These are phyloP conservation scores for Bombardia bombarda DNA, from an alignment of 495 filamentous ascomycete species.

Conservation along the genomic window DNA sequence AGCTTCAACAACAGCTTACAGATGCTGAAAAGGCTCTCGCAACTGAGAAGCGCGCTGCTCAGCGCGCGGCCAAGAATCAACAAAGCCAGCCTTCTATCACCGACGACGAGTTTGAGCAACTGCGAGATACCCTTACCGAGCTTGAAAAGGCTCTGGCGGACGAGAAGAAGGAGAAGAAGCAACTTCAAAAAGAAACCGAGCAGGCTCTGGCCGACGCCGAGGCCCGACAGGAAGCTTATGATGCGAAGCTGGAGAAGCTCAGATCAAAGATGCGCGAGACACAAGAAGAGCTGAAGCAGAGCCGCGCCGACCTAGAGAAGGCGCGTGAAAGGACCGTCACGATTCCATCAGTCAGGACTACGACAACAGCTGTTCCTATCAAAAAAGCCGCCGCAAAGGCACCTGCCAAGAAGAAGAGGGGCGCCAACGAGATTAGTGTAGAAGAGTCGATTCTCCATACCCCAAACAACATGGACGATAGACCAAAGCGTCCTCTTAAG, in stretches of 20 bases:
- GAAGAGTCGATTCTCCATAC: constrained; percentile 30
- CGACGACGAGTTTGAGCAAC: constrained; percentile 23
- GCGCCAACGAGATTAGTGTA: constrained; percentile 21
- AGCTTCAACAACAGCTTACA: constrained; percentile 41
- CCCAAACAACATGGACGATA: constrained; percentile 24
- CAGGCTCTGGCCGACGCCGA: constrained; percentile 42
- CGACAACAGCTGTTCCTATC: constrained; percentile 17
- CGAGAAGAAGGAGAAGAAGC: constrained; percentile 34
- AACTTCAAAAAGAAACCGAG: constrained; percentile 26
- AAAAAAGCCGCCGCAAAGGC: constrained; percentile 30
- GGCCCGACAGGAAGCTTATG: constrained; percentile 47
- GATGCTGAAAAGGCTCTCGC: constrained; percentile 35
- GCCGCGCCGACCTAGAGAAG: constrained; percentile 36
- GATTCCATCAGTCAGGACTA: constrained; percentile 12
- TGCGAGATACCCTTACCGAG: constrained; percentile 26
- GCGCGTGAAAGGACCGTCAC: constrained; percentile 20
- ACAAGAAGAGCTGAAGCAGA: constrained; percentile 62
- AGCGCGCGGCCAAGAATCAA: constrained; percentile 42
- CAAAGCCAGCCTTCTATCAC: constrained; percentile 14
- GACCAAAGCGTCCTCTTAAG: constrained; percentile 31
- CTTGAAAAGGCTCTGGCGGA: constrained; percentile 30
- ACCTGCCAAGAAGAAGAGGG: constrained; percentile 30
- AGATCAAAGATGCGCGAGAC: constrained; percentile 56
- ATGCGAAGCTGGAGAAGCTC: constrained; percentile 60
- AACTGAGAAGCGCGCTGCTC: constrained; percentile 43